A percentile compares a stretch with the other conserved stretches of the same genome.
phyloP scores from a whole-genome alignment of 495 filamentous ascomycete genomes.

The Chaetomidium leptoderma region DNA sequence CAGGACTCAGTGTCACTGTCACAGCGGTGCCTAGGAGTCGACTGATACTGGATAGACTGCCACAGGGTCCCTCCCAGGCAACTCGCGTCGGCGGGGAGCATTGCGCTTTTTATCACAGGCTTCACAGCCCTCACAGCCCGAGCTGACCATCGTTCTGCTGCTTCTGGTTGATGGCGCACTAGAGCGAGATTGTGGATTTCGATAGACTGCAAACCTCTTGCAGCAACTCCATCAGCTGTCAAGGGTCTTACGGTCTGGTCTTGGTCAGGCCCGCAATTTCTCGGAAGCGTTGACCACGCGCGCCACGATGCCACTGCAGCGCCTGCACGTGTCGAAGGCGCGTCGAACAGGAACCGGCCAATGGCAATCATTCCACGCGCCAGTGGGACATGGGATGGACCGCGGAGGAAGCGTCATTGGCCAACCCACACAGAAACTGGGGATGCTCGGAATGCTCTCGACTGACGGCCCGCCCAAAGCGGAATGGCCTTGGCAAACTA shows the following conservation, averaged over 20 bases:
- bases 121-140: too few relatives aligned
- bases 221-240: neutral
- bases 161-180: neutral
- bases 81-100: neutral
- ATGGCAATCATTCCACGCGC: too few relatives aligned
- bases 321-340: too few relatives aligned
- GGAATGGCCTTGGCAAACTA: constrained; percentile 4
- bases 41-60: neutral
- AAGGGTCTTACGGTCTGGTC: too few relatives aligned
- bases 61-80: neutral
- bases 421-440: neutral
- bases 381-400: too few relatives aligned
- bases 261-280: constrained; percentile 1
- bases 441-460: neutral
- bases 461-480: neutral
- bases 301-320: neutral
- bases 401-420: too few relatives aligned
- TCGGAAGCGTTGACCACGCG: neutral
- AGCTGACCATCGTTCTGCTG: neutral
- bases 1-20: neutral
- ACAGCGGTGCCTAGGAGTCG: too few relatives aligned
- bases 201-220: constrained; percentile 2
- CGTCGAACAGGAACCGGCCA: too few relatives aligned
- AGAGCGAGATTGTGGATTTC: constrained; percentile 5
- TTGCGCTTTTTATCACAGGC: neutral